Evolutionary conservation across 495 filamentous ascomycete species (phyloP), one percentile per base, ranked within the genome.

Genomic region (Amphirosellinia nigrospora): DNA sequence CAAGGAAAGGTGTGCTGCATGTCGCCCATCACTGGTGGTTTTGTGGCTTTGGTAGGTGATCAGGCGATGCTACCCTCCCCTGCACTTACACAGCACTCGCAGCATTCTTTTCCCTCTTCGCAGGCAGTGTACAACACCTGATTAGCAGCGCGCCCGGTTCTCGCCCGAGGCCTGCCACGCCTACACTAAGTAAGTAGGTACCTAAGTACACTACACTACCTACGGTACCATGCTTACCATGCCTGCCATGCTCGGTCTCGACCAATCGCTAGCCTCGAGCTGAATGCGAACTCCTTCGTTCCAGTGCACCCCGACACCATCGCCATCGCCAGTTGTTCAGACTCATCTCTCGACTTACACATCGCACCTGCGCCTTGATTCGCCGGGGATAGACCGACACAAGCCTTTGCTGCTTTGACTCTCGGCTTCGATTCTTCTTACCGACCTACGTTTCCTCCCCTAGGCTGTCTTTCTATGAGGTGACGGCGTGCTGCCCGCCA

Each of bases 281-380:
- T 64, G 61, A 64, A 64, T 64, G 61, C 61, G 41, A 64, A 64
- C 61, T 64, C 61, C 61, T 64, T 64, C 43, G 61, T 48, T 50
- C 30, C 23, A 50, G 16, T 34, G 15, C 8, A 36, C 34, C 36
- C 32, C 6, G 30, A 21, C 55, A 58, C 43, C 9, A 50, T 36
- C 61, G 19, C 28, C 16, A 26, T 46, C 45, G 8, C 21, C n/a
- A 38, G 36, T 28, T 63, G 26, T n/a, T 46, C 36, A 21, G 26
- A 45, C 5, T 63, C 23, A 30, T 46, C 26, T 63, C 26, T 28
- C 10, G 26, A 63, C 26, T 26, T 61, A 39, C 36, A 15, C 26
- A n/a, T 26, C 6, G 11, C 53, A 56, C 36, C 30, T 45, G 59
- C 62, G 43, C 45, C 32, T 36, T 21, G 63, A 6, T 32, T 63